Evolutionary conservation across 1,284 basidiomycete genomes (phyloP), one percentile per base, ranked within the genome.

Genomic region (Agaricales sp.): DNA sequence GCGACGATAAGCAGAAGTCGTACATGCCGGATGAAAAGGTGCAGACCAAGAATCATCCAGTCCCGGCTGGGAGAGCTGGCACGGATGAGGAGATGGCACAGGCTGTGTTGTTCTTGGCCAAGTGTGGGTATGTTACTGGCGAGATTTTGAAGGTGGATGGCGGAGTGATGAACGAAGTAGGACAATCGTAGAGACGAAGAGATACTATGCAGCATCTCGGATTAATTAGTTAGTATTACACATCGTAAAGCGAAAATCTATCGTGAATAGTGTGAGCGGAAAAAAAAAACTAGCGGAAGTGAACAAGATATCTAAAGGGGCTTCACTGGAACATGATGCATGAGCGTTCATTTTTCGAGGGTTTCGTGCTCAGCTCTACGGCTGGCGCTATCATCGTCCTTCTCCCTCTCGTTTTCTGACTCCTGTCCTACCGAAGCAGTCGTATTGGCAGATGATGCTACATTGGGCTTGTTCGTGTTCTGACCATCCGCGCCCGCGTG

Each of bases 1-100:
- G 41, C 41, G 41, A 21, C 18, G 41, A 43, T 8, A 21, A 19
- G 13, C 41, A 43, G 41, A 43, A 43, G 41, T 11, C 11, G 8
- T 43, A 16, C 18, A 16, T 43, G 41, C 41, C 41, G 41, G 20
- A 43, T n/a, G 41, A 43, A 19, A 35, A 35, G 30, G 30, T 35
- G n/a, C n/a, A 11, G 30, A n/a, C 8, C n/a, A 35, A 35, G n/a
- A n/a, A n/a, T 8, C 30, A 35, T 35, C 30, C 30, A n/a, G 30
- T 35, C 11, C 30, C 30, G 30, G 30, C 30, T 8, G n/a, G n/a
- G 30, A 35, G 30, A n/a, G 30, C 30, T 11, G 30, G 30, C 11
- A 35, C 8, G 30, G 30, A 35, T 8, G 30, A 35, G 30, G 30
- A 35, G 30, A 35, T 35, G 30, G 30, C 30, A n/a, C 30, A 35